phyloP scores from a whole-genome alignment of 2,329 filamentous ascomycete genomes.

The Mollisiaceae sp. region DNA sequence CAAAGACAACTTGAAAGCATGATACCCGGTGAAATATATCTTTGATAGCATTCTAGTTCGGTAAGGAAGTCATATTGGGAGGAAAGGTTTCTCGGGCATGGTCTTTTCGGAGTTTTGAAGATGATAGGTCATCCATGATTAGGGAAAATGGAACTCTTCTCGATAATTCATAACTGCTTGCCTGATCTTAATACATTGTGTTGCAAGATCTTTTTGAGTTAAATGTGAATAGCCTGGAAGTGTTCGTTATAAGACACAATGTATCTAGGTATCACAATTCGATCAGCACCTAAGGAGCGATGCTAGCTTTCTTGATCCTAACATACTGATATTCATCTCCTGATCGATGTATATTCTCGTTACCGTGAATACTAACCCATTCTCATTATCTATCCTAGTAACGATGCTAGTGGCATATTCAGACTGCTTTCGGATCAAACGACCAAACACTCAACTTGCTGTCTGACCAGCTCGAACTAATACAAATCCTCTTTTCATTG shows the following conservation, averaged over 20 bases:
- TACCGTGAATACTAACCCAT: too few species aligned
- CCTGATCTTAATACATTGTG: not conserved
- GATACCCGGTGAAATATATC: constrained; percentile 7
- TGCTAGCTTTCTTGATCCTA: not conserved
- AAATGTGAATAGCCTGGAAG: too few species aligned
- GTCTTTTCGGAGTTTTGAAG: constrained; percentile 1
- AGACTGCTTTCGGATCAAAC: constrained; percentile 26
- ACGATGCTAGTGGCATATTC: too few species aligned
- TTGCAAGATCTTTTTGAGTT: too few species aligned
- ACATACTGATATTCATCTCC: not conserved
- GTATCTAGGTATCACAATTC: not conserved
- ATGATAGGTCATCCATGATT: not conserved
- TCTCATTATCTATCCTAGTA: too few species aligned
- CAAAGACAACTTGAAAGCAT: constrained; percentile 5
- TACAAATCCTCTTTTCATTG: constrained; percentile 48
- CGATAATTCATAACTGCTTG: not conserved
- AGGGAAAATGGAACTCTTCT: not conserved
- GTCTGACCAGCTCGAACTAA: constrained; percentile 82
- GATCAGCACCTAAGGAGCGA: not conserved
- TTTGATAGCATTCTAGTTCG: not conserved
- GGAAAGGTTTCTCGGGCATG: constrained; percentile 4
- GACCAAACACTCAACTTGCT: constrained; percentile 72
- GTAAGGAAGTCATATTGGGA: not conserved
- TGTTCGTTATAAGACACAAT: not conserved
- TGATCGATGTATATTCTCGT: not conserved